phyloP scores from a whole-genome alignment of 768 basidiomycete species.

The Phlebiopsis gigantea region DNA sequence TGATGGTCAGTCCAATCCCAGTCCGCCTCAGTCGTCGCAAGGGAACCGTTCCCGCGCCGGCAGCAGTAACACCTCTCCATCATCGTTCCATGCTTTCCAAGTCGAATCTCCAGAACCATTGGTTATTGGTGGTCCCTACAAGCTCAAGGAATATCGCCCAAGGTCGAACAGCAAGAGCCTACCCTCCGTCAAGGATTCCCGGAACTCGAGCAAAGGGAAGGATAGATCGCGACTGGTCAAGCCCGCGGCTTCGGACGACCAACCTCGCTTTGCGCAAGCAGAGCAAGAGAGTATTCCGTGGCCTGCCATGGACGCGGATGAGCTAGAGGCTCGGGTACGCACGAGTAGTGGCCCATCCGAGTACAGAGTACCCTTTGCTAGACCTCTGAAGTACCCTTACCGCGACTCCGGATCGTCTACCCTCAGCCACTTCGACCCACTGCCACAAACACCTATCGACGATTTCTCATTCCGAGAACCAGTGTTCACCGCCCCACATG shows the following conservation, averaged over 20 bases:
- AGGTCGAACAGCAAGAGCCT: conserved; percentile 3
- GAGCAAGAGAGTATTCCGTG: conserved; percentile 8
- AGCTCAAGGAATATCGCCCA: conserved; percentile 1
- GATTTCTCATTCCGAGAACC: conserved; percentile 34
- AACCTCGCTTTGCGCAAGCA: not conserved
- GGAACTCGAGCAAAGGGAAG: conserved; percentile 2
- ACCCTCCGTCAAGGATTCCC: conserved; percentile 1
- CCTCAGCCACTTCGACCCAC: conserved; percentile 57
- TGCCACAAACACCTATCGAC: conserved; percentile 64
- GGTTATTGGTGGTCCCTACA: conserved; percentile 15
- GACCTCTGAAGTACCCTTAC: conserved; percentile 31
- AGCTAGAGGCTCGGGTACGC: conserved; percentile 1
- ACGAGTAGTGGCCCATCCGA: conserved; percentile 14
- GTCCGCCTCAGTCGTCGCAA: not conserved
- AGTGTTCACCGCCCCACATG: conserved; percentile 35
- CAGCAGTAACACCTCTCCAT: conserved; percentile 14
- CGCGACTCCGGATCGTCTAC: conserved; percentile 65
- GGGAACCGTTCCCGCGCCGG: conserved; percentile 4
- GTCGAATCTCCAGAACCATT: conserved; percentile 13
- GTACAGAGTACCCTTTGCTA: conserved; percentile 4
- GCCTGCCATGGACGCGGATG: conserved; percentile 6
- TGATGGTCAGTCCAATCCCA: conserved; percentile 12
- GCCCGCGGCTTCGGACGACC: not conserved
- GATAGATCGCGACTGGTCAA: not conserved
- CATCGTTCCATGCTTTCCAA: conserved; percentile 18